Percentiles rank a stretch among this genome's conserved stretches.
Conservation (phyloP, 2,329 filamentous ascomycete species). For the Aspergillus sp. region DNA sequence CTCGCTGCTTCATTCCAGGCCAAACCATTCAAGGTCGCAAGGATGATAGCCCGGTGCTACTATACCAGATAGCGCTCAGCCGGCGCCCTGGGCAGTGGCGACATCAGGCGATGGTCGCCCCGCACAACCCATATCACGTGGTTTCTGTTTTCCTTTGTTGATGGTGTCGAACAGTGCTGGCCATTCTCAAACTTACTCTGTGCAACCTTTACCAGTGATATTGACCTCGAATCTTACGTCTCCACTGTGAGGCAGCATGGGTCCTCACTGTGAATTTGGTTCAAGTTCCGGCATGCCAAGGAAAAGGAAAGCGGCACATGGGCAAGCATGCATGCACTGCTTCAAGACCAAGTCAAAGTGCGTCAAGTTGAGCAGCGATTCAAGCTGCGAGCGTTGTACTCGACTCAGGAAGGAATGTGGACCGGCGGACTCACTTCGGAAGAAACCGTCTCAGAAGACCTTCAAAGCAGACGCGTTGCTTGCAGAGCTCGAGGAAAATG, state of each 20-base stretch:
- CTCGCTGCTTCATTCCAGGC: background rate
- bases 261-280: background rate
- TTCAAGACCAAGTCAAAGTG: constrained; percentile 13
- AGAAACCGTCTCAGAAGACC: background rate
- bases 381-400: background rate
- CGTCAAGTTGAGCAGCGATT: background rate
- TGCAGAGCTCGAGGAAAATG: background rate
- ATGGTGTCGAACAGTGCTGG: background rate
- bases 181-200: background rate
- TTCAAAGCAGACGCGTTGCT: background rate
- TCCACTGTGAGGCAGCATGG: background rate
- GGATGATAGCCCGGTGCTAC: background rate
- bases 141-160: background rate
- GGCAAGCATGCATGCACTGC: constrained; percentile 4
- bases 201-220: background rate
- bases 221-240: background rate
- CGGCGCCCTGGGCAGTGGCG: background rate
- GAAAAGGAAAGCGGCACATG: background rate
- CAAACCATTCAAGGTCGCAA: background rate
- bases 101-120: background rate
- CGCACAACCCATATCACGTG: background rate
- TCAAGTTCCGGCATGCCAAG: background rate
- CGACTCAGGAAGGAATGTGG: constrained; percentile 7
- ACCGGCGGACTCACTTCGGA: constrained; percentile 5
- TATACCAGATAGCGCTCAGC: background rate